phyloP scores from a whole-genome alignment of 768 basidiomycete species.

The Boletus subparvulus region DNA sequence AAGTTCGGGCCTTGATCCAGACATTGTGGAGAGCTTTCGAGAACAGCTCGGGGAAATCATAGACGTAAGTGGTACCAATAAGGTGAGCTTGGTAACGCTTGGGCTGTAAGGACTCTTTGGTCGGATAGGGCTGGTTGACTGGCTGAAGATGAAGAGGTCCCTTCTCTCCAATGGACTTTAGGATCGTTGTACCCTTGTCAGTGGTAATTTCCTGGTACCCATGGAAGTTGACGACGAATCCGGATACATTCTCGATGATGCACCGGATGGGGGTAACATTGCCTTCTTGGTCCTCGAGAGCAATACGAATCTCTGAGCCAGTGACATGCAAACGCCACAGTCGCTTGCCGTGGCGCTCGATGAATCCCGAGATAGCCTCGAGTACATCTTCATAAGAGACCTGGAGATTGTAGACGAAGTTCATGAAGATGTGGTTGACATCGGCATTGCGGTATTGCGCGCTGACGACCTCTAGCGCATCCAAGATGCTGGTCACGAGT shows the following conservation, averaged over 20 bases:
- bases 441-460: slow-evolving; percentile 90
- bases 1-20: slow-evolving; percentile 73
- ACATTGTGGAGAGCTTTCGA: slow-evolving; percentile 93
- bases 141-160: slow-evolving; percentile 96
- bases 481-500: slow-evolving; percentile 88
- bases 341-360: slow-evolving; percentile 97
- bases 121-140: slow-evolving; percentile 89
- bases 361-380: slow-evolving; percentile 97
- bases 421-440: slow-evolving; percentile 98
- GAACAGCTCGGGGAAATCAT: slow-evolving; percentile 99
- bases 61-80: slow-evolving; percentile 97
- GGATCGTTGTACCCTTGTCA: slow-evolving; percentile 91
- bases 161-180: slow-evolving; percentile 98
- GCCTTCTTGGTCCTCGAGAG: slow-evolving; percentile 92
- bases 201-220: slow-evolving; percentile 98
- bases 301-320: slow-evolving; percentile 94
- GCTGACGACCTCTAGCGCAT: slow-evolving; percentile 91
- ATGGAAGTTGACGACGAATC: slow-evolving; percentile 98
- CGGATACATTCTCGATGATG: slow-evolving; percentile 97
- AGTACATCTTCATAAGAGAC: slow-evolving; percentile 97
- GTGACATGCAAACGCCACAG: slow-evolving; percentile 98
- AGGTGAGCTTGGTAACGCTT: slow-evolving; percentile 99
- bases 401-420: slow-evolving; percentile 95
- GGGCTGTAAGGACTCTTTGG: slow-evolving; percentile 97
- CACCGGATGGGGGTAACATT: slow-evolving; percentile 95